Base-by-base conservation (phyloP, 805 yeast genomes). In the Metschnikowia lachancei region DNA sequence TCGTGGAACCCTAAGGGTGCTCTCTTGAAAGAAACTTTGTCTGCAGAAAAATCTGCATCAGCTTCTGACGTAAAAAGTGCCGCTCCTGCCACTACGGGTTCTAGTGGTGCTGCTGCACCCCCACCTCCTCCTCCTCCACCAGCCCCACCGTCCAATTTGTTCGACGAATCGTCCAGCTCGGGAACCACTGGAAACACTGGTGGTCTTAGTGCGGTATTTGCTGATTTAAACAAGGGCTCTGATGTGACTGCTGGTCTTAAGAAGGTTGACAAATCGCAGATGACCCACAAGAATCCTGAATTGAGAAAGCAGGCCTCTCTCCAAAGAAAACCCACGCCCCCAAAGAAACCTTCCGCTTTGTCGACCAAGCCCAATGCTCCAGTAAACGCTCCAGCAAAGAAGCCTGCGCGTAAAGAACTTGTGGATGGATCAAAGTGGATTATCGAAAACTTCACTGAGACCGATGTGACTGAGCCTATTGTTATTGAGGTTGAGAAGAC, bases 271-370 rank as follows among this genome's bases (percentile, higher is more conserved):
- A 88, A 82, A 70, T 84, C 95, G 8, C 87, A 90, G 67, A 88
- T 87, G 90, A 89, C 97, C 18, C 96, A 89, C 67, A 90, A 89
- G 69, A 88, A 90, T 65, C 96, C 97, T 2, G 82, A 74, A 39
- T 73, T 91, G 57, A 85, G 96, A 59, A 76, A 72, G 10, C 75
- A 82, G 2, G 75, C 78, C 2, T 63, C 72, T 1, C 59, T 70
- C 16, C 51, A 62, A 34, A 75, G 76, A 60, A 77, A 76, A 55
- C 96, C 96, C 33, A 76, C 78, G 22, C 88, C 87, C 36, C 95
- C 97, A 49, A 87, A 84, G 75, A 89, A 89, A 61, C 96, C 96
- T 40, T 65, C 78, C 7, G 74, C 78, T 32, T 70, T 89, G 51
- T 74, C 80, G 4, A 45, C 62, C 29, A 54, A 79, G 75, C 51